phyloP scores from a whole-genome alignment of 306 rosid species.

The Vigna unguiculata region DNA sequence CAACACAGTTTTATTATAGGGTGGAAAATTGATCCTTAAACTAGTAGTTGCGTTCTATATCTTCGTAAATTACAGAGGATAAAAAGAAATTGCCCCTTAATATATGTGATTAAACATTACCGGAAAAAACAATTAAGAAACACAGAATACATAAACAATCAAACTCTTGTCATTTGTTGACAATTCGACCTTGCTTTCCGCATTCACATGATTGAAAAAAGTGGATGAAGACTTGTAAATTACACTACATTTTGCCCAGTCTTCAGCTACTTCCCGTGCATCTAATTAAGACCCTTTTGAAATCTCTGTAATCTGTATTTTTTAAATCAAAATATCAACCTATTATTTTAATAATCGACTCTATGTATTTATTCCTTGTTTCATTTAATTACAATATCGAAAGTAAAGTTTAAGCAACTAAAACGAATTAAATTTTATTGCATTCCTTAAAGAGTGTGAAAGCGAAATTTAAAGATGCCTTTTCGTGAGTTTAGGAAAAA shows the following conservation, averaged over 20 bases:
- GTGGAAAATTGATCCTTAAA: too few species aligned
- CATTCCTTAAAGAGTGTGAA: too few species aligned
- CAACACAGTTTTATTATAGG: too few species aligned
- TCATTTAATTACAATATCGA: background rate
- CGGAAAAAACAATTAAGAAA: background rate
- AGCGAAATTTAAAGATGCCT: background rate
- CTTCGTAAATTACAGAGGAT: too few species aligned
- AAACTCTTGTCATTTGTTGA: background rate
- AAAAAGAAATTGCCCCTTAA: too few species aligned
- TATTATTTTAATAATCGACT: background rate
- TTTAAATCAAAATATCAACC: background rate
- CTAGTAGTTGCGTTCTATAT: too few species aligned
- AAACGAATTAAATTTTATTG: background rate
- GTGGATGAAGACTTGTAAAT: background rate
- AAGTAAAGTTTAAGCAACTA: background rate
- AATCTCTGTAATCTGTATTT: background rate
- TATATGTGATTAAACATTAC: background rate
- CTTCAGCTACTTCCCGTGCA: slow-evolving; percentile 55
- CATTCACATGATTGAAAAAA: slow-evolving; percentile 16
- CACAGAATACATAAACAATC: background rate
- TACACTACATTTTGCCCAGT: background rate
- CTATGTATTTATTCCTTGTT: background rate
- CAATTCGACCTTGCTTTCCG: background rate
- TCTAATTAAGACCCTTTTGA: background rate
- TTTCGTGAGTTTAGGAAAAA: background rate